Evolutionary conservation across 805 yeast species (phyloP), one percentile per base, ranked within the genome.

Genomic region (Monosporozyma siamensis): DNA sequence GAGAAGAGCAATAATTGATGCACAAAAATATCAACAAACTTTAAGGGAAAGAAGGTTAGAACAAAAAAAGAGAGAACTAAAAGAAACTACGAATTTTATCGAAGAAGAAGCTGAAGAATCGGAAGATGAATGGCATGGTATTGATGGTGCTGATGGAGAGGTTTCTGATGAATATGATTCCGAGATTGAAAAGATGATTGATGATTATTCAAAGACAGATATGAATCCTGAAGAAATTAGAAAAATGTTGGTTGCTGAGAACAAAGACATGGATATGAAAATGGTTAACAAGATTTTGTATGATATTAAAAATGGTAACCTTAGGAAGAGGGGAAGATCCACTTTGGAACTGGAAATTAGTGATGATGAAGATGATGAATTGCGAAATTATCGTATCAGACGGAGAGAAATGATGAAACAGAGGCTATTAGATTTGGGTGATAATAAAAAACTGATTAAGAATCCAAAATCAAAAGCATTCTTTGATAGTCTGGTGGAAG

Each of bases 71-170:
- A 52, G 65, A 47, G 83, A 77, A 47, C 61, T 80, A 67, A 82
- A 74, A 47, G 65, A 72, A 23, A 69, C 64, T 44, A 89, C 89
- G 2, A 68, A 74, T 21, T 71, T 85, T 42, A 68, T 84, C 57
- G 90, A 85, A 53, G 80, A 82, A 39, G 92, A 84, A 66, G 95
- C 95, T 35, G 88, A 76, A 51, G 95, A 85, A 65, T 82, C 92
- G 29, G 94, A 85, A 46, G 95, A 85, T 67, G 95, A 85, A 65
- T 85, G 87, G 84, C 74, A 74, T 39, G 94, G 92, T 3, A 53
- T 82, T 39, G 92, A 90, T 49, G 94, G 94, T 46, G 67, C 55
- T 5, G 89, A 82, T 50, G 82, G 79, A 9, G 70, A 68, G 40
- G 49, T 51, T n/a, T 55, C 62, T 3, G 69, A 66, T 37, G 75